Base-by-base conservation (phyloP, 192 early-diverging fungal species). In the Linnemannia schmuckeri region DNA sequence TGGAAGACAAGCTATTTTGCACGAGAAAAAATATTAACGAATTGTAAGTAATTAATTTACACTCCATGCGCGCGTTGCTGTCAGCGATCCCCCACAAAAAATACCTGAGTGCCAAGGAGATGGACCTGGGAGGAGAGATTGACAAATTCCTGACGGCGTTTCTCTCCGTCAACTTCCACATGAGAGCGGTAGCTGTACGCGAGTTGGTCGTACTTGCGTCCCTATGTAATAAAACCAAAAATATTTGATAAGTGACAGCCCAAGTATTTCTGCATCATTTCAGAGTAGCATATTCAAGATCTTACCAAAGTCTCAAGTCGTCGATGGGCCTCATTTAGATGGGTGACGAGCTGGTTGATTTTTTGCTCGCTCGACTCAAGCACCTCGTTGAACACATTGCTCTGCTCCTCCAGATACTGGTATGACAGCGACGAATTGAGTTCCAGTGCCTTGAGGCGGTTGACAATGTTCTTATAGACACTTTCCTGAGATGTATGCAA, bases 381-480 rank as follows among this genome's bases (percentile, higher is more conserved):
- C 41, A 95, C 89, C 27, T 93, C 90, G 79, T 94, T 94, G 41
- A 95, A 90, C 73, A 94, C 90, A 66, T 92, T 91, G 75, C 93
- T 95, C 87, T 97, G 95, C 42, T 95, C 94, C 70, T 97, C 95
- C 72, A 97, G 79, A 74, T 96, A 96, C 72, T 91, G 91, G 73
- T 94, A 93, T 24, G 94, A 93, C 24, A 95, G 80, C 0, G 96
- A 96, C 4, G 95, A 90, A 81, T 97, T 98, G 33, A 93, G 88
- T 79, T 99, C 98, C 15, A 99, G 89, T 20, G 90, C 85, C 42
- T 89, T 85, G 3, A 99, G 88, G 20, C 98, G 93, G 76, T 96
- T 97, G 91, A 97, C 94, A 44, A 99, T 97, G 12, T 94, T 97
- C 73, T 98, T 97, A 88, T 96, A 98, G 47, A 98, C 82, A 76